phyloP scores from a whole-genome alignment of 192 early-diverging fungal genomes.

The Cladochytrium replicatum region DNA sequence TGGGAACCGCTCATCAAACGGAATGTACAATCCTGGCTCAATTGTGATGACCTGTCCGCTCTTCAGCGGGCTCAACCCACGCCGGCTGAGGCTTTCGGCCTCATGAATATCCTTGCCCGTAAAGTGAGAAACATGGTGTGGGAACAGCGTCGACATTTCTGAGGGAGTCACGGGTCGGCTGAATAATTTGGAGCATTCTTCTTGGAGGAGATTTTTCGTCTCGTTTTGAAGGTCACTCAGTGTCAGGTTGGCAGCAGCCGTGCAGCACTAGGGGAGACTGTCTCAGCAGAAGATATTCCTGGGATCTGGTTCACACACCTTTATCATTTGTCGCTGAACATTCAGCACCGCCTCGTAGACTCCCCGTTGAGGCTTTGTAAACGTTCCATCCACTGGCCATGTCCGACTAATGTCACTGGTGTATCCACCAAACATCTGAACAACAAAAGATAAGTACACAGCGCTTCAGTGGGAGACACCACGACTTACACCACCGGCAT shows the following conservation, averaged over 20 bases:
- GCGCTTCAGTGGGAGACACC: not conserved
- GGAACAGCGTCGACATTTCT: conserved; percentile 79
- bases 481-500: conserved; percentile 60
- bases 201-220: conserved; percentile 55
- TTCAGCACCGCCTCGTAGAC: conserved; percentile 77
- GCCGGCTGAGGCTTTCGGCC: conserved; percentile 60
- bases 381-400: conserved; percentile 85
- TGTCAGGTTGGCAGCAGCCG: conserved; percentile 33
- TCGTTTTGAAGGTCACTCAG: conserved; percentile 77
- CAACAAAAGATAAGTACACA: not conserved
- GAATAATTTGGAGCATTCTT: conserved; percentile 61
- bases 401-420: conserved; percentile 89
- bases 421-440: conserved; percentile 59
- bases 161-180: conserved; percentile 39
- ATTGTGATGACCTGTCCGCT: conserved; percentile 88
- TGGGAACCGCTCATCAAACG: conserved; percentile 65
- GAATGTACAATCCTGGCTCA: conserved; percentile 92
- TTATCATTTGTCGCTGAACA: conserved; percentile 77
- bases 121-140: conserved; percentile 92
- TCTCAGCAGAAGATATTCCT: not conserved
- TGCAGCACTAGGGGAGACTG: conserved; percentile 26
- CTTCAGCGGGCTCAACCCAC: conserved; percentile 55
- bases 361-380: conserved; percentile 64
- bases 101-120: conserved; percentile 96
- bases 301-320: conserved; percentile 30